These are phyloP conservation scores for Saturnispora serradocipensis DNA, from an alignment of 805 yeast genomes.

Conservation along the genomic window DNA sequence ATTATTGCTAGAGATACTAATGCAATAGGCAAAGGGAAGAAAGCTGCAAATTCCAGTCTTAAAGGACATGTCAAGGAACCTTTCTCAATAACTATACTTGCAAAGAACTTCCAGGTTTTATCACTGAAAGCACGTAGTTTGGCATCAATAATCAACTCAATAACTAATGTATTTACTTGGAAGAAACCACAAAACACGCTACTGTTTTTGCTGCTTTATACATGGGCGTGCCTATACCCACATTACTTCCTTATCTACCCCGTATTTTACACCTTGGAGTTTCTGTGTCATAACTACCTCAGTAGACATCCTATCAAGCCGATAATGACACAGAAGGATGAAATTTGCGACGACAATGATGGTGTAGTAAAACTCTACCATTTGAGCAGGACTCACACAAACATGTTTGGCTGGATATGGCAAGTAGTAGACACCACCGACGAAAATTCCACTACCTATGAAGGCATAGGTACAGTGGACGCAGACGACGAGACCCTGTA, in stretches of 20 bases:
- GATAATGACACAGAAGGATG: constrained; percentile 32
- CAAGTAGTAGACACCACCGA: constrained; percentile 9
- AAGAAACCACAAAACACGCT: constrained; percentile 63
- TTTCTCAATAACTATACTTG: constrained; percentile 47
- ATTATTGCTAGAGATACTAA: neutral
- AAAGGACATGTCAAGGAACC: constrained; percentile 3
- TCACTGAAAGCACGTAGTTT: constrained; percentile 47
- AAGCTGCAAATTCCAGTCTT: neutral
- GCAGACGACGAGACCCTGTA: neutral
- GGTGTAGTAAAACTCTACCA: constrained; percentile 7
- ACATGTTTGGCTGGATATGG: constrained; percentile 14
- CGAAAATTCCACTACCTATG: neutral
- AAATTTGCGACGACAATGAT: neutral
- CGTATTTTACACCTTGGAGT: constrained; percentile 41
- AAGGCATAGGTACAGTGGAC: neutral
- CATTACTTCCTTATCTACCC: constrained; percentile 60
- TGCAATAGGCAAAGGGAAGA: neutral
- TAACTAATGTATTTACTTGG: constrained; percentile 42
- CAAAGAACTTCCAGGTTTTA: constrained; percentile 48
- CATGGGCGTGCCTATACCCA: constrained; percentile 66
- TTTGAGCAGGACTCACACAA: constrained; percentile 7
- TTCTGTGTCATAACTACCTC: constrained; percentile 63
- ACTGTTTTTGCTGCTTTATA: constrained; percentile 46
- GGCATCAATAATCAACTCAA: constrained; percentile 15
- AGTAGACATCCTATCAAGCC: constrained; percentile 53